These are phyloP conservation scores for Boletus sensibilis DNA, from an alignment of 768 basidiomycete species.

Conservation along the genomic window DNA sequence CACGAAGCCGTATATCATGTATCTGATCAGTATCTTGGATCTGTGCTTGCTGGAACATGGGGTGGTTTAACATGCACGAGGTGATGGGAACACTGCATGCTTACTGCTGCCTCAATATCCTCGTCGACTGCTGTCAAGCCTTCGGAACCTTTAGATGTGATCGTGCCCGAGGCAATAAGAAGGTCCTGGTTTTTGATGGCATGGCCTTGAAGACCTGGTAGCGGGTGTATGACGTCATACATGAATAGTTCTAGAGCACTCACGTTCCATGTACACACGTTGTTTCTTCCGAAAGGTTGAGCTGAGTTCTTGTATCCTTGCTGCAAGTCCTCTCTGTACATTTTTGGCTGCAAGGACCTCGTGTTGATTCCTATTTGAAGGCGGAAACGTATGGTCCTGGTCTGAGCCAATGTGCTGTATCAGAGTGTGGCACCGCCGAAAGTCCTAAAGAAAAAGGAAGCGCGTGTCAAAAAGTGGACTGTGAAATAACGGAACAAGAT, in stretches of 20 bases:
- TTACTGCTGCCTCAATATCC: constrained; percentile 81
- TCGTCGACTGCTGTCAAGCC: constrained; percentile 85
- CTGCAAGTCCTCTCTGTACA: constrained; percentile 94
- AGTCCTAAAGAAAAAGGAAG: constrained; percentile 30
- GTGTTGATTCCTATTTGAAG: constrained; percentile 44
- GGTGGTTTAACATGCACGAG: constrained; percentile 11
- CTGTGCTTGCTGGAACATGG: constrained; percentile 32
- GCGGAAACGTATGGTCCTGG: constrained; percentile 64
- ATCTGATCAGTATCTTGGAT: constrained; percentile 38
- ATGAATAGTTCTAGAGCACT: constrained; percentile 36
- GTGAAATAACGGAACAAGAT: constrained; percentile 10
- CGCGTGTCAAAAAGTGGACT: constrained; percentile 5
- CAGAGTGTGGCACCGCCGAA: constrained; percentile 43
- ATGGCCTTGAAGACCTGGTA: constrained; percentile 89
- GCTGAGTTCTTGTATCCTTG: constrained; percentile 91
- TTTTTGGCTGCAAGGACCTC: constrained; percentile 80
- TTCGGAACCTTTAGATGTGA: constrained; percentile 80
- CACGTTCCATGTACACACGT: constrained; percentile 97
- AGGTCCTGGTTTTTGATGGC: constrained; percentile 97
- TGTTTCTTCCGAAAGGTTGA: constrained; percentile 96
- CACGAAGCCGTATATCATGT: constrained; percentile 46
- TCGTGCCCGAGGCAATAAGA: constrained; percentile 83
- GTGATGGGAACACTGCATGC: constrained; percentile 34
- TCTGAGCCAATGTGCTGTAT: constrained; percentile 69
- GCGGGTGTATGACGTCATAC: constrained; percentile 11